A percentile compares a stretch with the other conserved stretches of the same genome.
These are phyloP conservation scores for Tetracentron sinense DNA, from an alignment of 164 flowering plant genomes.

Conservation along the genomic window DNA sequence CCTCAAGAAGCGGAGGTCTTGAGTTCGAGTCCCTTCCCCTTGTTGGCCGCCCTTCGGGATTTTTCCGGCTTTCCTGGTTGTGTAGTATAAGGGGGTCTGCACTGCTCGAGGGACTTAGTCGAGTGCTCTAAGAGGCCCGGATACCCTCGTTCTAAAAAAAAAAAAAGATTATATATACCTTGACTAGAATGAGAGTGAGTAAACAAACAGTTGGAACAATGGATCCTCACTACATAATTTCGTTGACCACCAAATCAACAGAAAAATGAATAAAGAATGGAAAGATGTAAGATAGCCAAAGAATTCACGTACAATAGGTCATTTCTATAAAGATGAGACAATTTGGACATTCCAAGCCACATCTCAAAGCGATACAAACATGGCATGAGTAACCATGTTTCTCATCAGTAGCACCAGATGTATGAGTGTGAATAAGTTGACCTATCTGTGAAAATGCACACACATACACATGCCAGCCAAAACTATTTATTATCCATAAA, in stretches of 20 bases:
- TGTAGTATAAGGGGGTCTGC: too few relatives aligned
- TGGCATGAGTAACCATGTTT: not conserved
- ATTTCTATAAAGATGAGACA: not conserved
- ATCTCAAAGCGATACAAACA: not conserved
- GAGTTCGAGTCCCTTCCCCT: too few relatives aligned
- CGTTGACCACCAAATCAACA: conserved; percentile 76
- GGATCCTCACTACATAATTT: conserved; percentile 53
- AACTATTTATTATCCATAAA: not conserved
- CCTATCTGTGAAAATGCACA: not conserved
- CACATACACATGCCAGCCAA: not conserved
- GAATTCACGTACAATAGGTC: not conserved
- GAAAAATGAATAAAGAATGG: conserved; percentile 50
- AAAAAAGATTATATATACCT: not conserved
- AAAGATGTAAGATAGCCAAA: not conserved
- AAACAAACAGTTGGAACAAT: conserved; percentile 10
- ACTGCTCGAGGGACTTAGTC: too few relatives aligned
- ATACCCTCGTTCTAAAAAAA: too few relatives aligned
- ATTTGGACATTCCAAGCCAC: not conserved
- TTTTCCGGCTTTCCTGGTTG: too few relatives aligned
- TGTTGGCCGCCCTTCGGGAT: too few relatives aligned
- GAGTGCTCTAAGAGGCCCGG: too few relatives aligned
- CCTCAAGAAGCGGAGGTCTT: too few relatives aligned
- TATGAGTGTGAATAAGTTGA: not conserved
- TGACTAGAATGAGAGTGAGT: not conserved
- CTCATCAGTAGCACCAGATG: not conserved